Percentiles rank a stretch among this genome's conserved stretches.
These are phyloP conservation scores for Spathaspora gorwiae DNA, from an alignment of 805 yeast genomes.

Conservation along the genomic window DNA sequence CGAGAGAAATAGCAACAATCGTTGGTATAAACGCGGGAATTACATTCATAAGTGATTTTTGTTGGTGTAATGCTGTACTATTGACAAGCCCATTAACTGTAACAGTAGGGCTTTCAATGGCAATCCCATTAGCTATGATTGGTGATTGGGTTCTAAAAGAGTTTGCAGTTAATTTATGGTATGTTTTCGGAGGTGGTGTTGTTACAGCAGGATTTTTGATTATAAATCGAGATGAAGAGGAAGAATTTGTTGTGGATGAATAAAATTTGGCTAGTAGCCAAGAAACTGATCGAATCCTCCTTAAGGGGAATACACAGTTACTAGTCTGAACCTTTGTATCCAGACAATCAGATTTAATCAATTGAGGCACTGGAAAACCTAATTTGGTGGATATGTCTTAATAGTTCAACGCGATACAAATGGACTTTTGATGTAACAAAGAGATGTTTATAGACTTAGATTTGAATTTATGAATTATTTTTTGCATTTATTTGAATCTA, in stretches of 20 bases:
- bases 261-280: too few relatives aligned
- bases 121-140: conserved; percentile 91
- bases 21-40: conserved; percentile 64
- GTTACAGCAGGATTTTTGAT: conserved; percentile 81
- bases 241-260: conserved; percentile 38
- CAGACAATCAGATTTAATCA: too few relatives aligned
- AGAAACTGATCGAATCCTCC: too few relatives aligned
- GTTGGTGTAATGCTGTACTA: conserved; percentile 95
- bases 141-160: conserved; percentile 79
- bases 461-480: too few relatives aligned
- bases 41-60: conserved; percentile 82
- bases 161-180: conserved; percentile 54
- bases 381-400: too few relatives aligned
- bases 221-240: conserved; percentile 74
- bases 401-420: too few relatives aligned
- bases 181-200: conserved; percentile 73
- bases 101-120: conserved; percentile 88
- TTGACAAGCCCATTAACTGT: conserved; percentile 92
- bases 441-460: too few relatives aligned
- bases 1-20: conserved; percentile 46
- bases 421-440: too few relatives aligned
- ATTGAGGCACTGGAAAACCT: too few relatives aligned
- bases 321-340: too few relatives aligned
- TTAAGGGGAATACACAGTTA: too few relatives aligned
- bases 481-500: too few relatives aligned